These are phyloP conservation scores for Phytophthora tentaculata DNA, from an alignment of 352 stramenopile species.

Conservation along the genomic window DNA sequence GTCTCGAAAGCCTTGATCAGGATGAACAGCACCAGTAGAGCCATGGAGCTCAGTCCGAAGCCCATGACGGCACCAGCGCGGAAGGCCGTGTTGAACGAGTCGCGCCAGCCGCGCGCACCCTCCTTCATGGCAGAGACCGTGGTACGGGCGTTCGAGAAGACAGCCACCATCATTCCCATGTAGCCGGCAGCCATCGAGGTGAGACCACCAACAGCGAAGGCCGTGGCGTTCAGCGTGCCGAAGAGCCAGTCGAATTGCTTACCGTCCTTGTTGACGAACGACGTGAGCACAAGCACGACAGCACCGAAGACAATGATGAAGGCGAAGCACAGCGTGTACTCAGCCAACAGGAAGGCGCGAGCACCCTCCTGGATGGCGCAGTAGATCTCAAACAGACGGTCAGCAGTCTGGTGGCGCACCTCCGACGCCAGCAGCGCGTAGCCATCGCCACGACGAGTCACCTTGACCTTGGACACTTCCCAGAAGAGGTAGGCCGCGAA, in stretches of 20 bases:
- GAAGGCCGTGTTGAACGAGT: constrained; percentile 99
- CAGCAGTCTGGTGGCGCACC: constrained; percentile 80
- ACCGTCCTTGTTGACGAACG: constrained; percentile 88
- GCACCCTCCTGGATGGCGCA: constrained; percentile 97
- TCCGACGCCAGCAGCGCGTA: constrained; percentile 82
- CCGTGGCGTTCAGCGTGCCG: constrained; percentile 94
- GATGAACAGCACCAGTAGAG: constrained; percentile 97
- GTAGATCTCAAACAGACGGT: constrained; percentile 93
- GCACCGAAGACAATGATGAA: constrained; percentile 94
- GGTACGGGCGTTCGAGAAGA: constrained; percentile 99
- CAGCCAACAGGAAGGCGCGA: constrained; percentile 97
- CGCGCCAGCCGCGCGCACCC: constrained; percentile 91
- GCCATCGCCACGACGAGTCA: constrained; percentile 82
- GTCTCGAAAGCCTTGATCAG: constrained; percentile 95
- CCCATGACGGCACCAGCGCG: constrained; percentile 99
- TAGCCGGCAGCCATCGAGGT: constrained; percentile 98
- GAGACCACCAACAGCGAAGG: constrained; percentile 97
- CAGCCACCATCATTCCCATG: constrained; percentile 99
- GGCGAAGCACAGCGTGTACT: constrained; percentile 98
- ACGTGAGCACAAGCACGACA: constrained; percentile 92
- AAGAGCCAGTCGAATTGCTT: constrained; percentile 89
- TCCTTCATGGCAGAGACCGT: constrained; percentile 97
- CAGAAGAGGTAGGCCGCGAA: constrained; percentile 88
- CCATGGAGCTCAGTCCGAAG: constrained; percentile 97
- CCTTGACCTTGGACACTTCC: constrained; percentile 90